phyloP scores from a whole-genome alignment of 1,284 basidiomycete genomes.

The Sanguinoderma infundibulare region DNA sequence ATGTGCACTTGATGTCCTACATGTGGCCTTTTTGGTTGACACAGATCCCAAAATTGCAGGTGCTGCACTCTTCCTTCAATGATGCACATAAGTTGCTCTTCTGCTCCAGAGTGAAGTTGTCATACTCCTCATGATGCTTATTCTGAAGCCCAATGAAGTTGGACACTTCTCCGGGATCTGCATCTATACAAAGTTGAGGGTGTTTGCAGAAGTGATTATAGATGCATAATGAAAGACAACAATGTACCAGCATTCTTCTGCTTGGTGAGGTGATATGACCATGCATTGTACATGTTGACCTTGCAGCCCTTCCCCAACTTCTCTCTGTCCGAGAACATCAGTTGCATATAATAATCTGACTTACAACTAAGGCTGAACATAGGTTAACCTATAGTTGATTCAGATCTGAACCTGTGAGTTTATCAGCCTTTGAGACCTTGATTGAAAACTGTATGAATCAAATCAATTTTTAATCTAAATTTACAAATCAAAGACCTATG shows the following conservation, averaged over 20 bases:
- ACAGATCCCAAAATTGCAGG: not conserved
- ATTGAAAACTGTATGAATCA: too few species aligned
- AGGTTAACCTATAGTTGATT: too few species aligned
- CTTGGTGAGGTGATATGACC: slow-evolving; percentile 6
- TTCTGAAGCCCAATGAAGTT: not conserved
- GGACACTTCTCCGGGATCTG: not conserved
- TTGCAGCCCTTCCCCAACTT: not conserved
- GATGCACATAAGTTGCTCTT: not conserved
- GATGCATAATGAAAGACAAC: not conserved
- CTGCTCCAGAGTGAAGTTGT: not conserved
- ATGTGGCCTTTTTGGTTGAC: not conserved
- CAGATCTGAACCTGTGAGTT: too few species aligned
- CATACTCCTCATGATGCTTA: slow-evolving; percentile 3
- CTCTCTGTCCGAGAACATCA: not conserved
- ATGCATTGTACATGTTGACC: slow-evolving; percentile 8
- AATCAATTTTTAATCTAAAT: too few species aligned
- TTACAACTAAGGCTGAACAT: too few species aligned
- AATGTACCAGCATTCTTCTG: slow-evolving; percentile 4
- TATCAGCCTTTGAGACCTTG: too few species aligned
- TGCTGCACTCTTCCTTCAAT: slow-evolving; percentile 1
- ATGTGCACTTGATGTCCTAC: not conserved
- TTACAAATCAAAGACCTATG: too few species aligned
- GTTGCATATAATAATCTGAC: not conserved
- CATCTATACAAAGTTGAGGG: too few species aligned
- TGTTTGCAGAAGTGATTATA: not conserved